Evolutionary conservation across 176 grass and related monocot genomes (phyloP), one percentile per base, ranked within the genome.

Genomic region (Dendrocalamus sinicus): DNA sequence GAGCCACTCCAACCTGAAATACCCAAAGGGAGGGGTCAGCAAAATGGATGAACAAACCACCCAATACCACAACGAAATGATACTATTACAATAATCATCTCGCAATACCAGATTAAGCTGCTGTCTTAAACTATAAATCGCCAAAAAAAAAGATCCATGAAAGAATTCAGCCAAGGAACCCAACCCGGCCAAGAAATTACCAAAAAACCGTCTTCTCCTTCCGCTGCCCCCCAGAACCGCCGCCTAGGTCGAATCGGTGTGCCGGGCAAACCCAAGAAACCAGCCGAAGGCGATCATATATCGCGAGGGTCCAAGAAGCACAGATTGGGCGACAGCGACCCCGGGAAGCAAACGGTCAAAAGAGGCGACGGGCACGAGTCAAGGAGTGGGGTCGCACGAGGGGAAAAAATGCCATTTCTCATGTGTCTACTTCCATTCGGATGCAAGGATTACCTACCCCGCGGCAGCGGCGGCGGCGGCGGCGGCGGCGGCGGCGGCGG

Each of bases 301-400:
- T 30, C 20, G 72, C 82, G 82, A 50, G 14, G 46, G 30, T 26
- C 61, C 6, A 12, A 63, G 60, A 77, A 28, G 23, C 72, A 57
- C 50, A 32, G 15, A 45, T 30, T 55, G 43, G 44, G 28, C 22
- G 61, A 77, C 35, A 68, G 73, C 83, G 72, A 85, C 83, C 72
- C 20, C 59, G 41, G 48, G 4, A 53, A 16, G 44, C 71, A 66
- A 84, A 54, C 22, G 60, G 72, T 84, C 72, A 84, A 76, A 47
- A 75, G 20, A 22, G 72, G 52, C 19, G 35, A 14, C 45, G 20
- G 20, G 40, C 6, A 35, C 30, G 16, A 45, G 19, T 32, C 30
- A 22, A 7, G 47, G 17, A 52, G 52, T 20, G 9, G 59, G 43
- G 82, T 32, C 72, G 47, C 13, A 26, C 13, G 22, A 51, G 81